A percentile compares a stretch with the other conserved stretches of the same genome.
Conservation (phyloP, 257 asterid species). For the Gentiana dahurica region DNA sequence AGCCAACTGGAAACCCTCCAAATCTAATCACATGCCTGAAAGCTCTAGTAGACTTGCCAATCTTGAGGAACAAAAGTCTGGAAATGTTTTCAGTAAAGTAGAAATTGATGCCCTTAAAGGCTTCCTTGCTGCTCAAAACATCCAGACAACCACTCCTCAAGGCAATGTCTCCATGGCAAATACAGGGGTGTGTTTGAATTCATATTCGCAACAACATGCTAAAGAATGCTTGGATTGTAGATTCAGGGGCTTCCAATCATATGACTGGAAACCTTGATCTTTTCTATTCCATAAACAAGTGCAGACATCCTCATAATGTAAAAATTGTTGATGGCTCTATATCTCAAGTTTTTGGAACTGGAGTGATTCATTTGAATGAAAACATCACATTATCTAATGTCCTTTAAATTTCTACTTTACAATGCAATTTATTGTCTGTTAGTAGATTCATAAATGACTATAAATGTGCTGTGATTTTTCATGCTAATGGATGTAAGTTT, state of each 20-base stretch:
- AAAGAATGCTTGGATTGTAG: not conserved
- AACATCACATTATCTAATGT: not conserved
- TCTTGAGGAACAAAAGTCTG: too few relatives aligned
- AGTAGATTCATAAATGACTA: too few relatives aligned
- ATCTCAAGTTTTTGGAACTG: not conserved
- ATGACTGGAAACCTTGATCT: not conserved
- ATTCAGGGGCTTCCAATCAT: not conserved
- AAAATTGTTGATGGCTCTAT: not conserved
- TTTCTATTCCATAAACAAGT: not conserved
- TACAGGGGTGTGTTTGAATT: not conserved
- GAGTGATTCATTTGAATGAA: not conserved
- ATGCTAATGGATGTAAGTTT: too few relatives aligned
- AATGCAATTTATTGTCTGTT: too few relatives aligned
- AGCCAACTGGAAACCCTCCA: not conserved
- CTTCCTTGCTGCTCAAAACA: not conserved
- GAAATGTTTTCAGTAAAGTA: not conserved
- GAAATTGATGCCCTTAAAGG: not conserved
- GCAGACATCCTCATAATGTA: not conserved
- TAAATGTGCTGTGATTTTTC: too few relatives aligned
- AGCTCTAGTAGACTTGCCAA: not conserved
- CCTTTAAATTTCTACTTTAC: too few relatives aligned
- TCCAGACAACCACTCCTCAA: not conserved
- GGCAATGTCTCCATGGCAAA: not conserved
- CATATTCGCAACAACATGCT: not conserved
- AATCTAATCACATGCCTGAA: not conserved